Percentiles rank a stretch among this genome's conserved stretches.
These are phyloP conservation scores for Pholiota molesta DNA, from an alignment of 768 basidiomycete species.

Conservation along the genomic window DNA sequence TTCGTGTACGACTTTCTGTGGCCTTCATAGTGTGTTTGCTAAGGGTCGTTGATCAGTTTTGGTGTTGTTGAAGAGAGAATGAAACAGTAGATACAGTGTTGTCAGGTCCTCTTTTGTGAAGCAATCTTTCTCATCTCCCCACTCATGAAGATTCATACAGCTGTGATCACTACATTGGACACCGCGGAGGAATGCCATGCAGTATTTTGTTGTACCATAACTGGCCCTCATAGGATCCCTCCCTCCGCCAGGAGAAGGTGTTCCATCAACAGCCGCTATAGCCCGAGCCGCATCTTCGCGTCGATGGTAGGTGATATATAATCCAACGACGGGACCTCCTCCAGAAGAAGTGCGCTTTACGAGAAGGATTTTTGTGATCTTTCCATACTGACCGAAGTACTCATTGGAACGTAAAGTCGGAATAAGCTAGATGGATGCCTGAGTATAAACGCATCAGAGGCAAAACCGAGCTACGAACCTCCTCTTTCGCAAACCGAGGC, in stretches of 20 bases:
- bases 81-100: conserved; percentile 61
- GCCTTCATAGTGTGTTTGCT: conserved; percentile 95
- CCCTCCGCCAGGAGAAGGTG: conserved; percentile 86
- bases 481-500: conserved; percentile 92
- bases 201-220: conserved; percentile 97
- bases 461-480: conserved; percentile 56
- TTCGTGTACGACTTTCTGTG: conserved; percentile 69
- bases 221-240: conserved; percentile 91
- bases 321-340: conserved; percentile 78
- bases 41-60: conserved; percentile 12
- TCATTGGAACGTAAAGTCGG: conserved; percentile 92
- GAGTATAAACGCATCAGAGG: conserved; percentile 11
- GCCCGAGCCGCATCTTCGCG: conserved; percentile 94
- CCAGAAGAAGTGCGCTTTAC: conserved; percentile 85
- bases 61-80: conserved; percentile 8
- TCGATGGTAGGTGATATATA: conserved; percentile 95
- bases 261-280: conserved; percentile 91
- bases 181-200: conserved; percentile 91
- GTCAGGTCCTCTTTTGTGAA: conserved; percentile 97
- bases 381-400: conserved; percentile 98
- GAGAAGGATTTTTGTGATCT: conserved; percentile 93
- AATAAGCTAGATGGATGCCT: conserved; percentile 60
- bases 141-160: conserved; percentile 96
- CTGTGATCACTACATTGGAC: conserved; percentile 82
- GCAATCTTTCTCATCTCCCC: conserved; percentile 98